Evolutionary conservation across 441 rosid species (phyloP).

Genomic region (Theobroma grandiflorum): DNA sequence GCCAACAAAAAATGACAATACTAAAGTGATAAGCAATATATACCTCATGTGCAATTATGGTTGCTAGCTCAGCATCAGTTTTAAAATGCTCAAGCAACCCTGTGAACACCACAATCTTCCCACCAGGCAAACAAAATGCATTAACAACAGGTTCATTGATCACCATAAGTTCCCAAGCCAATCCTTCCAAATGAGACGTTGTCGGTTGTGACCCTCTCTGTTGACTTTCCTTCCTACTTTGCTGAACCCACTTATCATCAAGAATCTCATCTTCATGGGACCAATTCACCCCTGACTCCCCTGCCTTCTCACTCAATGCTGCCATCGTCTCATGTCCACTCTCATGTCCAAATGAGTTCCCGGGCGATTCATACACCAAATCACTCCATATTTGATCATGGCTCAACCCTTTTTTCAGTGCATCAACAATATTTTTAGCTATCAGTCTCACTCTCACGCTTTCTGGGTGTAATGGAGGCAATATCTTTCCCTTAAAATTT

Average conservation of each 20-base stretch:
- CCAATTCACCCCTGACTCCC: conserved; percentile 56
- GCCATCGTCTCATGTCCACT: conserved; percentile 54
- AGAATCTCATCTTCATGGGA: conserved; percentile 76
- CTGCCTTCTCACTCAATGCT: conserved; percentile 50
- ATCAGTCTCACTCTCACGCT: conserved; percentile 79
- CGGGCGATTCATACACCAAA: conserved; percentile 69
- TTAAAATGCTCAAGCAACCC: conserved; percentile 83
- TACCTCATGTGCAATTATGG: conserved; percentile 93
- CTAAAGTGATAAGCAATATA: background rate
- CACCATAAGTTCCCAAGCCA: conserved; percentile 94
- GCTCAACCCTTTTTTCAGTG: conserved; percentile 81
- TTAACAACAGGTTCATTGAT: conserved; percentile 77
- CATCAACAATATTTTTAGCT: conserved; percentile 72
- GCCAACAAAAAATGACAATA: conserved; percentile 6
- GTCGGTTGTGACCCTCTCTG: conserved; percentile 52
- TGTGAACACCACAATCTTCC: conserved; percentile 87
- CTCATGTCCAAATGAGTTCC: conserved; percentile 36
- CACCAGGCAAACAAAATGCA: conserved; percentile 90
- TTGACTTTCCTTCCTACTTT: conserved; percentile 67
- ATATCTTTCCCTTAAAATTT: conserved; percentile 65
- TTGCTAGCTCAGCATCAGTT: conserved; percentile 90
- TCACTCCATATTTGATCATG: conserved; percentile 76
- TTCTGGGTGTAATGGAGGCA: conserved; percentile 88
- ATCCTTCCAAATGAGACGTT: conserved; percentile 76
- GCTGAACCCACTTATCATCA: conserved; percentile 87